These are phyloP conservation scores for Karstenula rhodostoma DNA, from an alignment of 2,329 filamentous ascomycete species.

Conservation along the genomic window DNA sequence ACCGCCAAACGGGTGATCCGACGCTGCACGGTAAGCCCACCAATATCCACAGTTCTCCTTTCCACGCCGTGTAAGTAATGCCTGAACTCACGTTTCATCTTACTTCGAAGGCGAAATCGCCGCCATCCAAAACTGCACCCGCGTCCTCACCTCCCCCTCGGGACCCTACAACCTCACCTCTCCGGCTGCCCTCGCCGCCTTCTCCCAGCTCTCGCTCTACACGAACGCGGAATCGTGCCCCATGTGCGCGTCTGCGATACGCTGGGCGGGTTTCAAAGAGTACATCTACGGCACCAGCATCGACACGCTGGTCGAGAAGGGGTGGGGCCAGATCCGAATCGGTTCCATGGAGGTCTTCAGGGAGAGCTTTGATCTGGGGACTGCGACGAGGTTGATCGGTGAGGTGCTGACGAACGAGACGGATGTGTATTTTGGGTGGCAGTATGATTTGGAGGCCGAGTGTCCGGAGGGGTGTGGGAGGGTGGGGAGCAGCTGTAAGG, in stretches of 20 bases:
- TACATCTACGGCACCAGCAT: slow-evolving; percentile 8
- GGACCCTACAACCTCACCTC: slow-evolving; percentile 52
- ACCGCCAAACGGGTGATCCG: slow-evolving; percentile 58
- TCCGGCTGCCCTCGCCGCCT: neutral
- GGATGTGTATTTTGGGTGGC: slow-evolving; percentile 5
- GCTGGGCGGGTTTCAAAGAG: slow-evolving; percentile 9
- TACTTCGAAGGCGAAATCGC: neutral
- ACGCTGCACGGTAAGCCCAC: slow-evolving; percentile 51
- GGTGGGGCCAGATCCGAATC: slow-evolving; percentile 7
- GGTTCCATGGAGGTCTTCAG: slow-evolving; percentile 6
- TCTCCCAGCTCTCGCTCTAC: slow-evolving; percentile 4
- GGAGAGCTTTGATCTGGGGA: slow-evolving; percentile 1
- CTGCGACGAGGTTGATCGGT: slow-evolving; percentile 2
- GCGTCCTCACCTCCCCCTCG: neutral
- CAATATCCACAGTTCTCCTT: slow-evolving; percentile 43
- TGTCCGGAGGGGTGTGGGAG: slow-evolving; percentile 48
- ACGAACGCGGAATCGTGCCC: slow-evolving; percentile 8
- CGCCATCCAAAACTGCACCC: neutral
- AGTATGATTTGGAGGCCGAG: slow-evolving; percentile 25
- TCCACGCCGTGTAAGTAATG: too few relatives aligned
- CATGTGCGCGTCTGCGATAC: slow-evolving; percentile 7
- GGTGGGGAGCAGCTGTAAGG: neutral
- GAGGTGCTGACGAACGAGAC: slow-evolving; percentile 10
- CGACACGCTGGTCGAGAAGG: slow-evolving; percentile 6
- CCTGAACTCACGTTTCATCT: neutral